Percentiles rank a stretch among this genome's conserved stretches.
Evolutionary conservation across 495 filamentous ascomycete genomes (phyloP).

Genomic region (Penicillium longicatenatum): DNA sequence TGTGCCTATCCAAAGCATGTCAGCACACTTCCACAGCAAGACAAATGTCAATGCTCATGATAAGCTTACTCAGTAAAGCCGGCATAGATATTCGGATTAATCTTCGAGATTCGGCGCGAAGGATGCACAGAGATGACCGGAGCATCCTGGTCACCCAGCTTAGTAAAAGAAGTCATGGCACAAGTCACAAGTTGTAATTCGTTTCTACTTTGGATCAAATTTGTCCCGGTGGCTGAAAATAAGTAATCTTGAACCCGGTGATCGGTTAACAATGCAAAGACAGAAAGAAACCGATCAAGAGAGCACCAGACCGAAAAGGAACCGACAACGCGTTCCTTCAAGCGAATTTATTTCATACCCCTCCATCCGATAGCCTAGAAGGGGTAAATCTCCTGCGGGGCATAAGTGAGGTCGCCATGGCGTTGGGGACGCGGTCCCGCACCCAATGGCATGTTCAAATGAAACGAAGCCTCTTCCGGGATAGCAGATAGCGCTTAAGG

Average conservation of each 20-base stretch:
- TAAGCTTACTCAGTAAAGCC: conserved; percentile 70
- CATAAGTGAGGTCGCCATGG: conserved; percentile 2
- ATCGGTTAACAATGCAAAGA: conserved; percentile 1
- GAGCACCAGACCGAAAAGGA: conserved; percentile 1
- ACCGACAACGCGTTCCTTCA: neutral
- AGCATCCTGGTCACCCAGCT: conserved; percentile 55
- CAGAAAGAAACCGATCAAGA: conserved; percentile 4
- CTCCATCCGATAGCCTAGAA: conserved; percentile 8
- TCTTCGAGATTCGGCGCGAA: conserved; percentile 61
- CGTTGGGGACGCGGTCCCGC: neutral
- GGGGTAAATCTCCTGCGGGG: conserved; percentile 36
- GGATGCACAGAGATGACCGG: conserved; percentile 64
- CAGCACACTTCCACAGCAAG: neutral
- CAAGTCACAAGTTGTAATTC: neutral
- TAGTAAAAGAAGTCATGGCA: conserved; percentile 70
- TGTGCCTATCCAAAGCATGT: conserved; percentile 54
- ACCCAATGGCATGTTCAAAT: neutral
- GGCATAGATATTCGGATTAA: conserved; percentile 73
- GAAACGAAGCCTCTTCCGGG: conserved; percentile 4
- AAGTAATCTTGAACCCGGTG: conserved; percentile 1
- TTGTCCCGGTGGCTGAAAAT: conserved; percentile 13
- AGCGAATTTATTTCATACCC: conserved; percentile 8
- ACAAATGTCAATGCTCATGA: neutral
- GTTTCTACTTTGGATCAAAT: neutral
- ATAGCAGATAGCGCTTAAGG: conserved; percentile 1